Evolutionary conservation across 1,139 yeast species (phyloP).

Genomic region (Kurtzmaniella quercitrusa): DNA sequence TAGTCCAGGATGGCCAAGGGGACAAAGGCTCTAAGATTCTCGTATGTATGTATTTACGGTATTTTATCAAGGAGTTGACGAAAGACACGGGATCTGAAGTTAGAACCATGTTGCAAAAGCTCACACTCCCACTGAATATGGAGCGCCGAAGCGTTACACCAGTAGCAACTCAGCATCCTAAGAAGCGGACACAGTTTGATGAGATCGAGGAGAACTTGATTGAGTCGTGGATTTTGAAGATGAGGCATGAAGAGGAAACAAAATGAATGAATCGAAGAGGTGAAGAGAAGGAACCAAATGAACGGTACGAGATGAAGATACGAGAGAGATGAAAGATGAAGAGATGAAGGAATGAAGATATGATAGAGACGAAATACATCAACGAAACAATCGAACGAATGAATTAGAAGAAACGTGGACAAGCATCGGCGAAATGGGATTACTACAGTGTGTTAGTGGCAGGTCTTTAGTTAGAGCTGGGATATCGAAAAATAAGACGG

Average conservation of each 20-base stretch:
- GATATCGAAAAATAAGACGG: too few relatives aligned
- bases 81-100: conserved; percentile 15
- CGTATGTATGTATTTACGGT: conserved; percentile 38
- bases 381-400: too few relatives aligned
- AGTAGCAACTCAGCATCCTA: not conserved
- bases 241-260: conserved; percentile 15
- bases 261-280: too few relatives aligned
- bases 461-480: too few relatives aligned
- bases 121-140: conserved; percentile 35
- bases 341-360: not conserved
- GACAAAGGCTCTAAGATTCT: conserved; percentile 20
- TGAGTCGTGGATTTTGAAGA: conserved; percentile 42
- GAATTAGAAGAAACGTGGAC: too few relatives aligned
- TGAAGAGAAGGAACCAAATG: too few relatives aligned
- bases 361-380: not conserved
- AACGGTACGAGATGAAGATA: too few relatives aligned
- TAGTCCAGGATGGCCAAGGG: conserved; percentile 16
- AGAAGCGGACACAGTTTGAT: conserved; percentile 24
- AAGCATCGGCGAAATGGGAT: not conserved
- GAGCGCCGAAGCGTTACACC: conserved; percentile 1
- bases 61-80: conserved; percentile 35
- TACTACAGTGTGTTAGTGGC: not conserved
- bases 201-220: conserved; percentile 43
- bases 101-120: conserved; percentile 21
- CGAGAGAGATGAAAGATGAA: too few relatives aligned